phyloP scores from a whole-genome alignment of 176 grass and related monocot species.

The Chloris gayana region DNA sequence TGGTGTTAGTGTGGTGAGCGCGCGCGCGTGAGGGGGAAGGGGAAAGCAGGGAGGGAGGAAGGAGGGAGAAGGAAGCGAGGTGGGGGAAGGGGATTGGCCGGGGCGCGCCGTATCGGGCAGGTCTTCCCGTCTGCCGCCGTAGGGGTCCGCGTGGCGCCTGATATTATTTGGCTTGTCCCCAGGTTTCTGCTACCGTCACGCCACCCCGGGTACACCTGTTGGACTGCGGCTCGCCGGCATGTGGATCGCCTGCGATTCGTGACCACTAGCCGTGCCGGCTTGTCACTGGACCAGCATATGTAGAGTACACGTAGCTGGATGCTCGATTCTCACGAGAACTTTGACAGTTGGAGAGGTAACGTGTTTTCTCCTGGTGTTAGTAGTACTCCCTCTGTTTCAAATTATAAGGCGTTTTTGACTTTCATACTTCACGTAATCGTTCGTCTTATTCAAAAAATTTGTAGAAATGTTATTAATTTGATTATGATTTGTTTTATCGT shows the following conservation, averaged over 20 bases:
- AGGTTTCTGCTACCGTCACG: constrained; percentile 37
- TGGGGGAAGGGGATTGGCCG: constrained; percentile 39
- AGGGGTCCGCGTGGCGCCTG: constrained; percentile 44
- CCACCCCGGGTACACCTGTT: constrained; percentile 21
- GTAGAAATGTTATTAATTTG: too few species aligned
- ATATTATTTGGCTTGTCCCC: constrained; percentile 33
- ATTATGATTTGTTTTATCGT: too few species aligned
- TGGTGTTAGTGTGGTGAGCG: constrained; percentile 5
- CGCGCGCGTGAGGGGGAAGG: not conserved
- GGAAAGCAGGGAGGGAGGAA: not conserved
- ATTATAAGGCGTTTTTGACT: too few species aligned
- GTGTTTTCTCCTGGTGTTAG: not conserved
- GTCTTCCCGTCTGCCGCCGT: constrained; percentile 35
- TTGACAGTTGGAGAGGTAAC: not conserved
- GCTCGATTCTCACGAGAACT: not conserved
- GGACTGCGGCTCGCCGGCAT: not conserved
- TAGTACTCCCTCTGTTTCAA: too few species aligned
- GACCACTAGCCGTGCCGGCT: not conserved
- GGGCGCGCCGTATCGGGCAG: constrained; percentile 48
- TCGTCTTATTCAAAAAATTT: too few species aligned
- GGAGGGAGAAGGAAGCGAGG: constrained; percentile 1
- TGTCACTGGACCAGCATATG: constrained; percentile 14
- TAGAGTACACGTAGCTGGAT: not conserved
- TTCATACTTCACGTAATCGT: too few species aligned
- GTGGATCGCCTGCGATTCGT: not conserved